Evolutionary conservation across 176 grass and related monocot species (phyloP).

Genomic region (Oryza glumipatula): DNA sequence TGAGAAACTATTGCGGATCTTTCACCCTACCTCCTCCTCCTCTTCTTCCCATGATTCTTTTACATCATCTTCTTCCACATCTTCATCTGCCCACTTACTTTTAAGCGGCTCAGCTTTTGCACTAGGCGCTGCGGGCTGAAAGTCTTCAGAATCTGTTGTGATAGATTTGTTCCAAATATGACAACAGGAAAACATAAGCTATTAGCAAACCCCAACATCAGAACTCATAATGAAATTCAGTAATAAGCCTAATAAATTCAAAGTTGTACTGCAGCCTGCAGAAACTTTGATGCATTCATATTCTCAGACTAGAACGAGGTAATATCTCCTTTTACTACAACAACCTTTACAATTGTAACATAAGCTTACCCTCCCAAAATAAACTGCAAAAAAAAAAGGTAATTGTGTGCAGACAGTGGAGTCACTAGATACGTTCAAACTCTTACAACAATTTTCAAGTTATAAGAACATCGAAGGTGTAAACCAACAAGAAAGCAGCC

Average conservation of each 20-base stretch:
- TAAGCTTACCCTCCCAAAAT: background rate
- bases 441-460: background rate
- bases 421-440: background rate
- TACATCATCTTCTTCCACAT: slow-evolving; percentile 78
- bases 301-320: background rate
- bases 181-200: background rate
- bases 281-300: background rate
- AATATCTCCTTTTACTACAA: background rate
- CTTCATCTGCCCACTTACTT: slow-evolving; percentile 83
- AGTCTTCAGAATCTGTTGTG: slow-evolving; percentile 71
- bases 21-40: slow-evolving; percentile 66
- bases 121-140: slow-evolving; percentile 52
- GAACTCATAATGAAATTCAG: background rate
- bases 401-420: background rate
- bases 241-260: background rate
- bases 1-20: background rate
- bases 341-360: background rate
- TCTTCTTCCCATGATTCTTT: slow-evolving; percentile 97
- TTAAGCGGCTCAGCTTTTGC: slow-evolving; percentile 58
- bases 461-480: background rate
- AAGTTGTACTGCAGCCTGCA: background rate
- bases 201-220: background rate
- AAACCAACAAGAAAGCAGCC: background rate
- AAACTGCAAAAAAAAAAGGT: background rate
- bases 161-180: slow-evolving; percentile 17